These are phyloP conservation scores for Yamadazyma triangularis DNA, from an alignment of 1,139 yeast species.

Conservation along the genomic window DNA sequence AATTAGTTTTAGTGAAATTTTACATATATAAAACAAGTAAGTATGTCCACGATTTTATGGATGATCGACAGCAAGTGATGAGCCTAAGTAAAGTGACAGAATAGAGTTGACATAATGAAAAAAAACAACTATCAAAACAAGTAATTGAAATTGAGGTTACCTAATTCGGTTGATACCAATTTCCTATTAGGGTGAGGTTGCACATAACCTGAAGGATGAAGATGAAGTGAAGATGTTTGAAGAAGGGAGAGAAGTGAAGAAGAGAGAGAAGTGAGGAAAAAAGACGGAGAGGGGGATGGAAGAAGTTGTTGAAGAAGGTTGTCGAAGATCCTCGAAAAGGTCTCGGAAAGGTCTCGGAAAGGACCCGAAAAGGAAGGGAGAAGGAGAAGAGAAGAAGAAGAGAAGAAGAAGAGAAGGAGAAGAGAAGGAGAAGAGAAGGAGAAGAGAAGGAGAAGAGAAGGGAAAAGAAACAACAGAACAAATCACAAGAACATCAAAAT, in stretches of 20 bases:
- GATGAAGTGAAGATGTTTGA: constrained; percentile 2
- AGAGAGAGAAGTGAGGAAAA: no score
- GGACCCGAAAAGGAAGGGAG: not conserved
- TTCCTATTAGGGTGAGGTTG: constrained; percentile 24
- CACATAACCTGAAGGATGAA: constrained; percentile 13
- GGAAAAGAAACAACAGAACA: not conserved
- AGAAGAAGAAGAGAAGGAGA: not conserved
- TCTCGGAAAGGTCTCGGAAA: not conserved
- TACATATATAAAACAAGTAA: not conserved
- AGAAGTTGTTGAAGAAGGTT: no score
- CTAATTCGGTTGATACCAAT: constrained; percentile 20
- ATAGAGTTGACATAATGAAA: not conserved
- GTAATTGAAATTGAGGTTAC: constrained; percentile 17
- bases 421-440: no score
- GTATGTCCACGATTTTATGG: no score
- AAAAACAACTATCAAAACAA: not conserved
- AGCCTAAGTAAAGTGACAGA: no score
- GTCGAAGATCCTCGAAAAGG: no score
- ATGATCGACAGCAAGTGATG: no score
- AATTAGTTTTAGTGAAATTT: no score
- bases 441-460: not conserved
- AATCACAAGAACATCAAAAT: not conserved
- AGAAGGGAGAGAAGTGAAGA: constrained; percentile 7
- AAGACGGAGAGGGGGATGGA: no score
- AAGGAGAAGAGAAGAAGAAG: not conserved